Conservation (phyloP, 2,329 filamentous ascomycete species). For the Malbranchea cinnamomea region DNA sequence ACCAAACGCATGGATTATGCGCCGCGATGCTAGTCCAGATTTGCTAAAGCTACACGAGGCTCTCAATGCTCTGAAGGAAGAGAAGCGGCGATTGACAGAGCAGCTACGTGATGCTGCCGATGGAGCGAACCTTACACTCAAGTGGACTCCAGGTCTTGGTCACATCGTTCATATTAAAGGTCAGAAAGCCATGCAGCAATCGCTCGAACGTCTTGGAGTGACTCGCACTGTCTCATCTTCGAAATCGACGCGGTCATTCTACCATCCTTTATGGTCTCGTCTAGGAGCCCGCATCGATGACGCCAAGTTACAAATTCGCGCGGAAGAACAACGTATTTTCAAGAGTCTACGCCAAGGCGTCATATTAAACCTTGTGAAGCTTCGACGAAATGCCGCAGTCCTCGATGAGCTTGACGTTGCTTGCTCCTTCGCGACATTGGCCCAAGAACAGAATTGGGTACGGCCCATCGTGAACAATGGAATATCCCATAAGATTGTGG, state of each 20-base stretch:
- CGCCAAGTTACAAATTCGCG: conserved; percentile 58
- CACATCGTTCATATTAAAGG: conserved; percentile 86
- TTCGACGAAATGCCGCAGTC: conserved; percentile 78
- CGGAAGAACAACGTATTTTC: conserved; percentile 74
- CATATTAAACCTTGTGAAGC: conserved; percentile 64
- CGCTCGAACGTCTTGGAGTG: conserved; percentile 27
- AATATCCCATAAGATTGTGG: conserved; percentile 59
- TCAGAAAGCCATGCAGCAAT: conserved; percentile 44
- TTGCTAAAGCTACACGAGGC: conserved; percentile 54
- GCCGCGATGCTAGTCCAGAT: conserved; percentile 47
- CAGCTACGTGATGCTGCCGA: conserved; percentile 46
- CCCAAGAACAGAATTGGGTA: conserved; percentile 55
- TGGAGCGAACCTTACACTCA: conserved; percentile 55
- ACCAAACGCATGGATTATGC: conserved; percentile 52
- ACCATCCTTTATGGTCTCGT: conserved; percentile 67
- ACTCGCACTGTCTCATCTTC: conserved; percentile 56
- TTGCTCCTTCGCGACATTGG: conserved; percentile 69
- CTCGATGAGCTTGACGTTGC: conserved; percentile 88
- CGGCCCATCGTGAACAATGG: conserved; percentile 56
- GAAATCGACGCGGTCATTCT: conserved; percentile 72
- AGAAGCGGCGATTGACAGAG: conserved; percentile 47
- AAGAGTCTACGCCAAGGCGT: conserved; percentile 58
- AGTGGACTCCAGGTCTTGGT: conserved; percentile 74
- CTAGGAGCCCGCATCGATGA: conserved; percentile 71
- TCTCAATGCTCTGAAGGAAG: conserved; percentile 43